phyloP scores from a whole-genome alignment of 2,329 filamentous ascomycete species.

The Thielaviopsis populi region DNA sequence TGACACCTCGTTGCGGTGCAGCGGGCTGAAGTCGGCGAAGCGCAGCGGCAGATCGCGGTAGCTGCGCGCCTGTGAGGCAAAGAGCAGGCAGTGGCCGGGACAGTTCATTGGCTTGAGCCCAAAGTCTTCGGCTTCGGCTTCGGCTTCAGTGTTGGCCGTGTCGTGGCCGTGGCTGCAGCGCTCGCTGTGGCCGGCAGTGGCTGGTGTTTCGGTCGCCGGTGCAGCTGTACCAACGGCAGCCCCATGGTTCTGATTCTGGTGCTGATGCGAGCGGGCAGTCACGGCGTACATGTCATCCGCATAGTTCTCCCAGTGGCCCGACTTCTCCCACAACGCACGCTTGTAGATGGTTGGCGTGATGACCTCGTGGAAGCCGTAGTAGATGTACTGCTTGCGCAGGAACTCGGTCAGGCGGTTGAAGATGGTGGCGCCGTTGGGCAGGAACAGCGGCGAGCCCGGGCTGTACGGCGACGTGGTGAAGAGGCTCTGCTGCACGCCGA shows the following conservation, averaged over 20 bases:
- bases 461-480: constrained; percentile 69
- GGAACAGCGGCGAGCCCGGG: constrained; percentile 71
- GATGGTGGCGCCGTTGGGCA: constrained; percentile 65
- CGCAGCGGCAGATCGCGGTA: constrained; percentile 71
- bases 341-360: constrained; percentile 87
- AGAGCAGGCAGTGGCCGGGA: constrained; percentile 74
- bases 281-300: constrained; percentile 87
- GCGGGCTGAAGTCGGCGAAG: constrained; percentile 72
- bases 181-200: not conserved
- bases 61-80: constrained; percentile 55
- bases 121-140: constrained; percentile 53
- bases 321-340: constrained; percentile 70
- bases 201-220: not conserved
- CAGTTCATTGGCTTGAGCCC: constrained; percentile 91
- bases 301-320: constrained; percentile 80
- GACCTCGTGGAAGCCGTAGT: constrained; percentile 77
- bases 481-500: constrained; percentile 53
- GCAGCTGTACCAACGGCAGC: not conserved
- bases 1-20: constrained; percentile 77
- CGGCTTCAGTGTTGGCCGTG: constrained; percentile 18
- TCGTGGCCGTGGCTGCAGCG: constrained; percentile 22
- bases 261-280: constrained; percentile 31
- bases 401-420: constrained; percentile 76
- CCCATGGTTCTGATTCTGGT: not conserved
- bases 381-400: constrained; percentile 66